A percentile compares a stretch with the other conserved stretches of the same genome.
Evolutionary conservation across 2,329 filamentous ascomycete species (phyloP).

Genomic region (Xylaria sp.): DNA sequence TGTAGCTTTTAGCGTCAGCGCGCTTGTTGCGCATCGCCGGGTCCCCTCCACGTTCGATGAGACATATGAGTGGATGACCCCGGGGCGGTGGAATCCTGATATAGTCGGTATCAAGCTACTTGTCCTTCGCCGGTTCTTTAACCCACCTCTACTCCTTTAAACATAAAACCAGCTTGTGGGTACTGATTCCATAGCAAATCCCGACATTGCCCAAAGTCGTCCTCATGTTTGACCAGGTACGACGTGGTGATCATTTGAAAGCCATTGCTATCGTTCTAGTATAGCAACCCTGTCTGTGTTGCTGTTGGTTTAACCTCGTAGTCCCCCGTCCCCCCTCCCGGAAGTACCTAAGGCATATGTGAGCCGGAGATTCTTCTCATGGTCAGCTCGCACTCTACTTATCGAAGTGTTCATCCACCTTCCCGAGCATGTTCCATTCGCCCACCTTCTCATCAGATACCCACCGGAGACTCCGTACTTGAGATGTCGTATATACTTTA

Average conservation of each 20-base stretch:
- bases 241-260: conserved; percentile 26
- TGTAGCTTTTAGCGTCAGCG: conserved; percentile 51
- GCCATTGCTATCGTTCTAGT: conserved; percentile 18
- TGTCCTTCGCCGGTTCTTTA: conserved; percentile 16
- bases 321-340: conserved; percentile 6
- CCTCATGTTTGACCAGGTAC: conserved; percentile 29
- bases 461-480: conserved; percentile 23
- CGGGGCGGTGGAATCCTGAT: conserved; percentile 30
- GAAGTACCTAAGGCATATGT: conserved; percentile 18
- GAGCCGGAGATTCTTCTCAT: conserved; percentile 9
- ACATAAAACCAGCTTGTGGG: conserved; percentile 22
- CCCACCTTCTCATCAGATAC: conserved; percentile 24
- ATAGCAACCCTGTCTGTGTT: conserved; percentile 20
- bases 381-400: conserved; percentile 26
- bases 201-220: conserved; percentile 29
- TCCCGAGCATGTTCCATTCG: conserved; percentile 27
- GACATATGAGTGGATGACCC: conserved; percentile 40
- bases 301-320: conserved; percentile 15
- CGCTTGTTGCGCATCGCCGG: conserved; percentile 51
- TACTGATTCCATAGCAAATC: conserved; percentile 35
- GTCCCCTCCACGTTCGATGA: conserved; percentile 36
- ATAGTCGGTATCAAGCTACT: conserved; percentile 32
- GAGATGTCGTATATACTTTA: conserved; percentile 27
- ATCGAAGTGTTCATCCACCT: conserved; percentile 27
- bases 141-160: conserved; percentile 26